Conservation (phyloP, 768 basidiomycete genomes). For the Hortiboletus campestris region DNA sequence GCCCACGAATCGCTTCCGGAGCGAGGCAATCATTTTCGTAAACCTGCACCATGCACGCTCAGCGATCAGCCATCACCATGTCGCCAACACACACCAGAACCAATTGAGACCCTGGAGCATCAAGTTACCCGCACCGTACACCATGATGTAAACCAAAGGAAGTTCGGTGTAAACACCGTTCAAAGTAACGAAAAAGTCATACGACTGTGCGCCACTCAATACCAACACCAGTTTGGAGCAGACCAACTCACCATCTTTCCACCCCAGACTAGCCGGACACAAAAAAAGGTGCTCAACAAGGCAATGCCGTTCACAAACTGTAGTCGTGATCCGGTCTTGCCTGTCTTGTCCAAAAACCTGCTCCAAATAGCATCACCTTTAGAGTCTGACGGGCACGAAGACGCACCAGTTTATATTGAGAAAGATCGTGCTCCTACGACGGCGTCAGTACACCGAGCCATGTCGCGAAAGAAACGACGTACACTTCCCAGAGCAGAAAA, state of each 20-base stretch:
- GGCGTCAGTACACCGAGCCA: conserved; percentile 1
- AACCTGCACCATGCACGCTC: conserved; percentile 43
- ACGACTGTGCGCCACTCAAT: conserved; percentile 45
- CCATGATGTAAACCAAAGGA: conserved; percentile 45
- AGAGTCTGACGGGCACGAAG: background rate
- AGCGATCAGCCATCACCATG: background rate
- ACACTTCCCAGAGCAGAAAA: conserved; percentile 84
- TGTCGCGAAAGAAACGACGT: conserved; percentile 22
- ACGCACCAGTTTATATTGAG: conserved; percentile 83
- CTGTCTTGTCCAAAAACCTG: conserved; percentile 78
- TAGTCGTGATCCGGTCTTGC: conserved; percentile 61
- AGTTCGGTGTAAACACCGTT: conserved; percentile 53
- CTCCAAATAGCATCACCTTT: background rate
- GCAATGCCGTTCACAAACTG: conserved; percentile 72
- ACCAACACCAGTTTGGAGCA: background rate
- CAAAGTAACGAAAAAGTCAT: conserved; percentile 63
- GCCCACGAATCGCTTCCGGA: conserved; percentile 57
- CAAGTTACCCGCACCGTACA: conserved; percentile 60
- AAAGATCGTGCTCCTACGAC: conserved; percentile 73
- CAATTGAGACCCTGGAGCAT: conserved; percentile 72
- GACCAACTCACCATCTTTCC: conserved; percentile 38
- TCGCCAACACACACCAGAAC: conserved; percentile 58
- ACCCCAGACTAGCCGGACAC: conserved; percentile 71
- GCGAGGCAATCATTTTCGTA: conserved; percentile 65
- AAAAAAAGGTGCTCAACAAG: conserved; percentile 67